Evolutionary conservation across 352 stramenopile genomes (phyloP).

Genomic region (Globisporangium echinulatum): DNA sequence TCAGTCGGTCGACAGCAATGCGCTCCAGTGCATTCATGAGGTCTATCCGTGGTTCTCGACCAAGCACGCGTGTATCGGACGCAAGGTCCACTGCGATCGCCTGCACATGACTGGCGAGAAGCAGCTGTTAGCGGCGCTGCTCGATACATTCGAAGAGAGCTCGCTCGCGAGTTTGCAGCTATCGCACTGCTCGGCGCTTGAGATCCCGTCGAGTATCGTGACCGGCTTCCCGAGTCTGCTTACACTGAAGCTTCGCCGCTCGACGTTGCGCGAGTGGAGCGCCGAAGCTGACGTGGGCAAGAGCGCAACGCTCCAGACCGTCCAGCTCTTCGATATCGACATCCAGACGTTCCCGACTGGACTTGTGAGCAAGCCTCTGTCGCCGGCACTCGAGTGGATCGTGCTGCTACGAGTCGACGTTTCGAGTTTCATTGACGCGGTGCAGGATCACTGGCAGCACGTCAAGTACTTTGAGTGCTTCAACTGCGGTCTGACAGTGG

Average conservation of each 20-base stretch:
- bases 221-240: neutral
- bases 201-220: neutral
- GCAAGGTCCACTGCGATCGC: neutral
- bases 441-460: slow-evolving; percentile 1
- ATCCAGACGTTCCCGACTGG: neutral
- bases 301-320: neutral
- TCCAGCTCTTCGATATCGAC: neutral
- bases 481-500: neutral
- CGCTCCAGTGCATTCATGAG: neutral
- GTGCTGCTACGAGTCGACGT: neutral
- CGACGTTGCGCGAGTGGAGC: neutral
- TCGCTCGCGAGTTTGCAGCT: slow-evolving; percentile 2
- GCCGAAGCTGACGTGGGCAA: neutral
- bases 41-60: slow-evolving; percentile 6
- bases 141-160: slow-evolving; percentile 1
- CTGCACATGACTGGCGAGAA: neutral
- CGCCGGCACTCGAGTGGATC: slow-evolving; percentile 2
- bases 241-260: neutral
- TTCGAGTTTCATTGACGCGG: neutral
- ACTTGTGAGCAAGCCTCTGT: neutral
- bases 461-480: slow-evolving; percentile 11
- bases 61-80: slow-evolving; percentile 3
- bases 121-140: neutral
- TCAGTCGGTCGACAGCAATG: neutral
- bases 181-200: neutral